Evolutionary conservation across 495 filamentous ascomycete species (phyloP), one percentile per base, ranked within the genome.

Genomic region (Podospora comata): DNA sequence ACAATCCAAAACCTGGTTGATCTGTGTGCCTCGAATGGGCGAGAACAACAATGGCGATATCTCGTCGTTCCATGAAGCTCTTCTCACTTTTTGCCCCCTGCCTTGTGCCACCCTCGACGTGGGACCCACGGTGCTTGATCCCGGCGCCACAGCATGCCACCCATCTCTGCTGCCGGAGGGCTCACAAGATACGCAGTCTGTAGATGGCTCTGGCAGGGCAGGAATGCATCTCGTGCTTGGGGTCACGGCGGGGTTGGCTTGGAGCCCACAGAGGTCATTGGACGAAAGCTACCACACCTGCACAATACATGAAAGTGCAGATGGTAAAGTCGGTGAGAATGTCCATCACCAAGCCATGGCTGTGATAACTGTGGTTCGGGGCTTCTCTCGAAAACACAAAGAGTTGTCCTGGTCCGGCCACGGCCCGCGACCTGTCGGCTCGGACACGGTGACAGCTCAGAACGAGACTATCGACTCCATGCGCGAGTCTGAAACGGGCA

Each of bases 291-390:
- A 64, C 60, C 60, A 65, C 64, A 53, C 56, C 23, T 23, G 23
- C 23, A 23, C 23, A 23, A 39, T 23, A 56, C 27, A 18, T 55
- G 18, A 39, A 26, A 27, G 68, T 68, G 69, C 69, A 64, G 63
- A 48, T 57, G 53, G 57, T 30, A 67, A 67, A 65, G 69, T 71
- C 69, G 69, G 69, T 71, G 69, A 66, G 60, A 59, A 26, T n/a
- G 23, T 63, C 32, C 61, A 26, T 27, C 62, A 66, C 61, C 44
- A 68, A 71, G 60, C 66, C 66, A 71, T 26, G 23, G 19, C 44
- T 44, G 39, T n/a, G 58, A 61, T 20, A 68, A 53, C 53, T 65
- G 54, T 44, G 66, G 57, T 55, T 23, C 39, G 61, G 48, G 55
- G 60, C 20, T 15, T 55, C 4, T 48, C 57, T 23, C 23, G 23